These are phyloP conservation scores for Brassica nigra DNA, from an alignment of 345 rosid species.

Conservation along the genomic window DNA sequence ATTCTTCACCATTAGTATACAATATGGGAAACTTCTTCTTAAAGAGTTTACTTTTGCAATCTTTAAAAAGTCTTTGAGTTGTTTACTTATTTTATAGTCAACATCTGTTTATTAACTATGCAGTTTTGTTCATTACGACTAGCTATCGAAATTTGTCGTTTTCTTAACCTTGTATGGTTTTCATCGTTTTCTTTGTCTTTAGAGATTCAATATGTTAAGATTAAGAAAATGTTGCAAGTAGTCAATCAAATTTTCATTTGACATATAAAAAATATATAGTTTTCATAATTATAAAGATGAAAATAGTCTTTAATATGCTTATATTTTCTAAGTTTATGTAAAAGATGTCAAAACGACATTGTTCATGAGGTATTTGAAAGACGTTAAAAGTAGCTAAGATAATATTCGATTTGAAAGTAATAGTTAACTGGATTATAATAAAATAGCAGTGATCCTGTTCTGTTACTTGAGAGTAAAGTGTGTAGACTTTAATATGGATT, in stretches of 20 bases:
- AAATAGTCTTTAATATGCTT: neutral
- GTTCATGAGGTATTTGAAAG: neutral
- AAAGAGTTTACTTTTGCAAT: conserved; percentile 22
- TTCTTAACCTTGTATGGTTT: neutral
- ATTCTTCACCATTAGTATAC: conserved; percentile 21
- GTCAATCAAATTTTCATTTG: neutral
- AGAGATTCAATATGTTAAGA: neutral
- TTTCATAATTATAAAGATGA: neutral
- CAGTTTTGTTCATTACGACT: neutral
- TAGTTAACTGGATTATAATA: neutral
- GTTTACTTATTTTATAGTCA: conserved; percentile 17
- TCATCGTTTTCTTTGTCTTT: neutral
- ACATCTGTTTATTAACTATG: neutral
- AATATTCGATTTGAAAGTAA: neutral
- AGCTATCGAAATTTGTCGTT: neutral
- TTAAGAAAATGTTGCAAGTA: neutral
- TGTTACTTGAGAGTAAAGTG: conserved; percentile 26
- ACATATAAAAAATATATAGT: neutral
- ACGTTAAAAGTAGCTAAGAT: neutral
- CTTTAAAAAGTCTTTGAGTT: conserved; percentile 4
- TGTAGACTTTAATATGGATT: conserved; percentile 9
- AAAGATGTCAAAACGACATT: neutral
- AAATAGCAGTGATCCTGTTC: neutral
- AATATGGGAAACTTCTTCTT: conserved; percentile 19
- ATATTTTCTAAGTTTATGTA: neutral